These are phyloP conservation scores for Naganishia vaughanmartiniae DNA, from an alignment of 768 basidiomycete genomes.

Conservation along the genomic window DNA sequence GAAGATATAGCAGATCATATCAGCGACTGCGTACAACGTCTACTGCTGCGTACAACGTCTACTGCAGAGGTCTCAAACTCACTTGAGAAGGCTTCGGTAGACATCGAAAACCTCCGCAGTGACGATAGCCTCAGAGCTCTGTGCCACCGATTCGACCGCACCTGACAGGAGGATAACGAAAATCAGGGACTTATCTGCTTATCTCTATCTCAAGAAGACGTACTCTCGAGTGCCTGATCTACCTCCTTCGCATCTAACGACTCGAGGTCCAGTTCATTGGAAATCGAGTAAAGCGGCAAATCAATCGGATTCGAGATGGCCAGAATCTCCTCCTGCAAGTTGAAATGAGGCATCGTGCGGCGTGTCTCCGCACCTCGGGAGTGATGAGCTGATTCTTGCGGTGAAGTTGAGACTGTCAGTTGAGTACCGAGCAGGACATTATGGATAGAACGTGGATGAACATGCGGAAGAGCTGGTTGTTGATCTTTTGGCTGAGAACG, in stretches of 20 bases:
- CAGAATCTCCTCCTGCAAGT: constrained; percentile 75
- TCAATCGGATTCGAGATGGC: constrained; percentile 58
- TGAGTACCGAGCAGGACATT: not conserved
- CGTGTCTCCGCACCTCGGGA: constrained; percentile 31
- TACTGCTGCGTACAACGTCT: constrained; percentile 22
- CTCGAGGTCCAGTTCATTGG: constrained; percentile 66
- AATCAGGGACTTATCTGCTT: not conserved
- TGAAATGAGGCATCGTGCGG: constrained; percentile 55
- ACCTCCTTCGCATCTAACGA: constrained; percentile 55
- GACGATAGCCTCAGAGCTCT: constrained; percentile 68
- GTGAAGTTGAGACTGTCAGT: not conserved
- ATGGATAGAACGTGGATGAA: constrained; percentile 9
- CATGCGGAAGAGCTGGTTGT: not conserved
- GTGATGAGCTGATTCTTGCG: not conserved
- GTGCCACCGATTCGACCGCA: constrained; percentile 77
- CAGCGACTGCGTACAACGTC: not conserved
- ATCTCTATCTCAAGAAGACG: constrained; percentile 3
- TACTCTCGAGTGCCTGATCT: constrained; percentile 49
- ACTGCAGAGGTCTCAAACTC: too few relatives aligned
- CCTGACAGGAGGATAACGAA: constrained; percentile 53
- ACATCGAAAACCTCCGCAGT: constrained; percentile 69
- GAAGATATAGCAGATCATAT: not conserved
- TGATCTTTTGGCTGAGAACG: constrained; percentile 12
- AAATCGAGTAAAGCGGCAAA: constrained; percentile 63
- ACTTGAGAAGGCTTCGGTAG: constrained; percentile 76